phyloP scores from a whole-genome alignment of 2,329 filamentous ascomycete species.

The Cladophialophora exuberans region DNA sequence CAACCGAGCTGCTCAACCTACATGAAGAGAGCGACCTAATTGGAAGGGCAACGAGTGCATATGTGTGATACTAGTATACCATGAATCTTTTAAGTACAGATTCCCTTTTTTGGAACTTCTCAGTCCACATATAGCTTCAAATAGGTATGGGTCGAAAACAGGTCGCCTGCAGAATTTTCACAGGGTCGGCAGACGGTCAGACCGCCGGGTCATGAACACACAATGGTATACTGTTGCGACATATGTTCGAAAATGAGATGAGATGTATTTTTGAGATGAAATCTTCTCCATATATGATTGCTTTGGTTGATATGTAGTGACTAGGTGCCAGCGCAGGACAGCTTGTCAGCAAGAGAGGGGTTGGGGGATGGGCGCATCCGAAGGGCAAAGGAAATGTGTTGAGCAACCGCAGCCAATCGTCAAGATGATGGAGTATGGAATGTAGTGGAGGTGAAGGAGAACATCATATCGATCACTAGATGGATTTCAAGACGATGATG shows the following conservation, averaged over 20 bases:
- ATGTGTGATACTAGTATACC: too few species aligned
- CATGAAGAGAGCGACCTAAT: too few species aligned
- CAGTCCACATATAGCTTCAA: too few species aligned
- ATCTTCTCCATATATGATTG: constrained; percentile 8
- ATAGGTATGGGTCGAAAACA: not conserved
- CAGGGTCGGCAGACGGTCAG: too few species aligned
- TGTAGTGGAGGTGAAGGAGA: too few species aligned
- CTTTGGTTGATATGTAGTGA: constrained; percentile 9
- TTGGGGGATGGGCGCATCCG: constrained; percentile 12
- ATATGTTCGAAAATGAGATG: not conserved
- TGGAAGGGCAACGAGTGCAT: too few species aligned
- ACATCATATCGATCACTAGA: constrained; percentile 8
- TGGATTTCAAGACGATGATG: constrained; percentile 6
- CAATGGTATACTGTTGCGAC: too few species aligned
- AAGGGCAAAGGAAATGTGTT: constrained; percentile 5
- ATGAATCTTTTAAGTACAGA: too few species aligned
- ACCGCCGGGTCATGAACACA: too few species aligned
- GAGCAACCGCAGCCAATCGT: constrained; percentile 10
- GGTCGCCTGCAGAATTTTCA: not conserved
- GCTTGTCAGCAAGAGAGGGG: constrained; percentile 19
- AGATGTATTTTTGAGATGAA: constrained; percentile 17
- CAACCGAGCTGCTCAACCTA: too few species aligned
- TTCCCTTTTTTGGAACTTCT: too few species aligned
- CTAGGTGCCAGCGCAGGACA: constrained; percentile 29
- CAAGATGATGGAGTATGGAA: too few species aligned